A percentile compares a stretch with the other conserved stretches of the same genome.
These are phyloP conservation scores for Aspergillus carbonarius DNA, from an alignment of 2,329 filamentous ascomycete species.

Conservation along the genomic window DNA sequence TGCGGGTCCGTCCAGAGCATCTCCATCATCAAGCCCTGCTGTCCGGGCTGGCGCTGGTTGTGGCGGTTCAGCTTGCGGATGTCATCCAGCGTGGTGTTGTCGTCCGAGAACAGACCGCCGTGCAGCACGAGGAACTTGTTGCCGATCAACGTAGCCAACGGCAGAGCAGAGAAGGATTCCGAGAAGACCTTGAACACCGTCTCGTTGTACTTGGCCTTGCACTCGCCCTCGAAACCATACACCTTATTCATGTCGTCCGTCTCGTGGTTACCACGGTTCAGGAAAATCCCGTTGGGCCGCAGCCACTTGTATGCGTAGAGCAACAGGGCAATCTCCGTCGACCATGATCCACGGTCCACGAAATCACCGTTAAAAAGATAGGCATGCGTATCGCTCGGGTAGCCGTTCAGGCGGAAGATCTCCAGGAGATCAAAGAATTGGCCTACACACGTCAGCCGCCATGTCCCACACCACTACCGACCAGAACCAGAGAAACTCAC, in stretches of 20 bases:
- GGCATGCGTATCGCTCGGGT: constrained; percentile 78
- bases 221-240: constrained; percentile 98
- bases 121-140: constrained; percentile 89
- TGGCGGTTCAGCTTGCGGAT: constrained; percentile 91
- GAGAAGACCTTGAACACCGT: constrained; percentile 96
- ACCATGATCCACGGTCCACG: constrained; percentile 96
- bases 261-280: constrained; percentile 98
- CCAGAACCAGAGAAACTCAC: constrained; percentile 44
- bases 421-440: constrained; percentile 98
- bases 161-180: constrained; percentile 92
- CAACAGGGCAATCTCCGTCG: constrained; percentile 89
- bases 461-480: too few relatives aligned
- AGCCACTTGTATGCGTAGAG: constrained; percentile 98
- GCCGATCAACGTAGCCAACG: constrained; percentile 87
- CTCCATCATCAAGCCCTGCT: constrained; percentile 98
- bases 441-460: constrained; percentile 50
- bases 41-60: constrained; percentile 86
- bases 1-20: constrained; percentile 99
- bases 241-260: constrained; percentile 99
- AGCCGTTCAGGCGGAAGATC: constrained; percentile 88
- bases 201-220: constrained; percentile 97
- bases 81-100: constrained; percentile 87
- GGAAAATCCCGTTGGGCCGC: constrained; percentile 80
- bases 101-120: constrained; percentile 90
- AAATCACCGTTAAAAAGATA: constrained; percentile 99